phyloP scores from a whole-genome alignment of 305 asterid species.

The Caryopteris hybrid region DNA sequence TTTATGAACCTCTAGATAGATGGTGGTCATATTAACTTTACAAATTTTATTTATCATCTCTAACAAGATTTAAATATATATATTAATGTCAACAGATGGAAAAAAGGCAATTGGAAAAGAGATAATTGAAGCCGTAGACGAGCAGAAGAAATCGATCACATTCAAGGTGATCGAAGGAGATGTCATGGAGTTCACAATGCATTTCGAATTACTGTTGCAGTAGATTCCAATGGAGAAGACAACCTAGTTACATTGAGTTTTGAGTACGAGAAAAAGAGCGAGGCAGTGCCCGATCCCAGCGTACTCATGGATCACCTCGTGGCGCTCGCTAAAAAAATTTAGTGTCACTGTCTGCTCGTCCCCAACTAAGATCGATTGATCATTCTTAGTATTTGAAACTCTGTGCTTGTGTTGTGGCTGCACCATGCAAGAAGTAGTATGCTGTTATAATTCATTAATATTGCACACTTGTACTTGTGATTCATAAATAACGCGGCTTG shows the following conservation, averaged over 20 bases:
- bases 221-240: slow-evolving; percentile 18
- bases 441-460: too few species aligned
- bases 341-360: too few species aligned
- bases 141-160: slow-evolving; percentile 17
- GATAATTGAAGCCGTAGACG: slow-evolving; percentile 24
- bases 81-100: slow-evolving; percentile 10
- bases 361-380: too few species aligned
- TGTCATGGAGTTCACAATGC: slow-evolving; percentile 15
- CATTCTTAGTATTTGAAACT: too few species aligned
- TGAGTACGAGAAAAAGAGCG: slow-evolving; percentile 22
- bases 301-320: slow-evolving; percentile 4
- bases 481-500: too few species aligned
- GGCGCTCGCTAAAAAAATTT: slow-evolving; percentile 12
- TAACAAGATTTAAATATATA: too few species aligned
- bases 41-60: too few species aligned
- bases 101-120: slow-evolving; percentile 11
- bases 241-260: slow-evolving; percentile 20
- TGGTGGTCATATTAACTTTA: too few species aligned
- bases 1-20: too few species aligned
- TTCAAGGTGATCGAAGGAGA: slow-evolving; percentile 28
- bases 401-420: too few species aligned
- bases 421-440: too few species aligned
- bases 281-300: slow-evolving; percentile 15
- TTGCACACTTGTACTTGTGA: too few species aligned
- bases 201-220: slow-evolving; percentile 5